Base-by-base conservation (phyloP, 2,329 filamentous ascomycete species). In the Penicillium sp. region DNA sequence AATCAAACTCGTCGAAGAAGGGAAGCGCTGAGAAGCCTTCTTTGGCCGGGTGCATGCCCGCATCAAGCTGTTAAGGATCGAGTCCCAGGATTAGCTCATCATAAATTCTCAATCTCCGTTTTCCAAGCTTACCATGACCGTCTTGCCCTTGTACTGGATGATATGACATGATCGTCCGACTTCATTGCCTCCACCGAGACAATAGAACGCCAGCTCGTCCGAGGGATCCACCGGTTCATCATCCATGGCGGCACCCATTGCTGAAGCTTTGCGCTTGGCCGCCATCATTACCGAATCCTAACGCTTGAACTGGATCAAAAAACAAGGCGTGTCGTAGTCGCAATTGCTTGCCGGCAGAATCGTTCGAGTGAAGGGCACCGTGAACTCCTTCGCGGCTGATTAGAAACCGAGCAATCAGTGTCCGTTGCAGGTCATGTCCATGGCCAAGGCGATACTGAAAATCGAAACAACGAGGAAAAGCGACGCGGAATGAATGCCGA, bases 111-210 rank as follows among this genome's bases (percentile, higher is more conserved):
- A 45, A 29, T 9, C 33, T 27, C 24, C 2, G n/a, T 8, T 14
- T 21, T 24, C 11, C 33, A 52, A 24, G 73, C 86, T 66, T 80
- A 96, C 92, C 95, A 99, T 99, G 65, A 99, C 91, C 6, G 93
- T 98, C 78, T 99, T 99, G 60, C 95, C 95, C 78, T 98, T 99
- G 84, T 99, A 99, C 71, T 98, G 92, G 58, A 99, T 87, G 67
- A 99, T 96, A 74, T 99, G 95, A 76, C 95, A 98, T 64, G 95
- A 98, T 64, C 95, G 85, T 53, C 95, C 95, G 60, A 99, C 95
- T 78, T 99, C 95, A 75, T 97, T 98, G 65, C 95, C 95, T 60
- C 95, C 95, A 60, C 95, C 95, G 37, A 99, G 81, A 68, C 91
- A 96, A 54, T 96, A 84, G 70, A 99, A 99, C 79, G 92, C 90